phyloP scores from a whole-genome alignment of 2,329 filamentous ascomycete genomes.

The Botryotinia convoluta region DNA sequence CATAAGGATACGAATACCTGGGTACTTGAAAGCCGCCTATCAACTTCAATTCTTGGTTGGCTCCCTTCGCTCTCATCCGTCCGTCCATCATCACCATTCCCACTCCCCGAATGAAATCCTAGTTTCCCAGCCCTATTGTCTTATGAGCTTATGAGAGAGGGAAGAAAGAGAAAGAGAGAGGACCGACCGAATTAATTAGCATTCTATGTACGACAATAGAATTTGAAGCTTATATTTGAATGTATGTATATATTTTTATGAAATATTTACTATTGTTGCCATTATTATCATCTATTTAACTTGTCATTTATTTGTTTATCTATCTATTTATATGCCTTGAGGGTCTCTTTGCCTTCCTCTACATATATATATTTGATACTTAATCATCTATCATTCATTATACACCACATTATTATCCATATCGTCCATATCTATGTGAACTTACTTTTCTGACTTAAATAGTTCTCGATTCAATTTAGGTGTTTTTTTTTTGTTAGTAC shows the following conservation, averaged over 20 bases:
- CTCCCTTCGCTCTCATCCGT: constrained; percentile 1
- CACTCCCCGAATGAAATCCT: constrained; percentile 7
- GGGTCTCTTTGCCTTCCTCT: not conserved
- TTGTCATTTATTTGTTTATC: not conserved
- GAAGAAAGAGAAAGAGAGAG: not conserved
- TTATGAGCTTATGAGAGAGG: not conserved
- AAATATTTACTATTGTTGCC: not conserved
- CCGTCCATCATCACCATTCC: not conserved
- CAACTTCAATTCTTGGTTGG: not conserved
- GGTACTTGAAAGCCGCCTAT: constrained; percentile 1
- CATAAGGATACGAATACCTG: constrained; percentile 2
- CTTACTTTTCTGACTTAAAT: constrained; percentile 5
- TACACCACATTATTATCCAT: not conserved
- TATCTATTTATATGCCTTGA: not conserved
- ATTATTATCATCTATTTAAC: not conserved
- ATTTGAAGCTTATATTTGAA: not conserved
- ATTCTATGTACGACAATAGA: not conserved
- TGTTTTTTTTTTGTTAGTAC: not conserved
- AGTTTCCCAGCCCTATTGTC: constrained; percentile 14
- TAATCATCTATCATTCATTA: not conserved
- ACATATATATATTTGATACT: not conserved
- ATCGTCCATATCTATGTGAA: not conserved
- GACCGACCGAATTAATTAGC: not conserved
- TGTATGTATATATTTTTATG: constrained; percentile 8
- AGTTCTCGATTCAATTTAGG: constrained; percentile 3